phyloP scores from a whole-genome alignment of 176 grass and related monocot genomes.

The Saccharum spontaneum region DNA sequence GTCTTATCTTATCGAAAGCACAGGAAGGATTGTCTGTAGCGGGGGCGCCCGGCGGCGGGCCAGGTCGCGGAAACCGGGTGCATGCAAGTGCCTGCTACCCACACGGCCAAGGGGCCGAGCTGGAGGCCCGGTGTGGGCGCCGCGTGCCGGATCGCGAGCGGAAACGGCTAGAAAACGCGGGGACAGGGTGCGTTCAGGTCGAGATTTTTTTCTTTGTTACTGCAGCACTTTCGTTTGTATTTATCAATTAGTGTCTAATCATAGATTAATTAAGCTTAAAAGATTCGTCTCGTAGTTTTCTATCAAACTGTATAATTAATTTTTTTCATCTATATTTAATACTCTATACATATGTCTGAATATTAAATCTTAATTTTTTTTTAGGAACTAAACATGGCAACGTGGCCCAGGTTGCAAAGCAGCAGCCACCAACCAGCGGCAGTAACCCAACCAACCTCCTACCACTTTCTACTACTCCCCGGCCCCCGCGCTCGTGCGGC shows the following conservation, averaged over 20 bases:
- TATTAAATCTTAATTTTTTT: too few relatives aligned
- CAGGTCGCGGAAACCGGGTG: neutral
- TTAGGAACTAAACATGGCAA: too few relatives aligned
- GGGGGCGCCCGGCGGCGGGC: neutral
- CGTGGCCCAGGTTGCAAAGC: neutral
- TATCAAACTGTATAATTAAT: too few relatives aligned
- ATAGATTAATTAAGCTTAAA: too few relatives aligned
- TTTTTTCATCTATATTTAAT: too few relatives aligned
- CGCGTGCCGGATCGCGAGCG: constrained; percentile 11
- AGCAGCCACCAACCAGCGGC: neutral
- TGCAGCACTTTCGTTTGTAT: too few relatives aligned
- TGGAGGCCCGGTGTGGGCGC: constrained; percentile 8
- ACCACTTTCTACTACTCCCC: neutral
- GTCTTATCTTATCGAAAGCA: neutral
- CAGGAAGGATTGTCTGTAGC: neutral
- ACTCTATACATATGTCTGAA: too few relatives aligned
- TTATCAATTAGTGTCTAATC: too few relatives aligned
- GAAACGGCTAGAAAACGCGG: neutral
- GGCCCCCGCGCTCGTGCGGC: neutral
- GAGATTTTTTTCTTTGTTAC: too few relatives aligned
- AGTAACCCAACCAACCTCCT: neutral
- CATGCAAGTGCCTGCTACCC: neutral
- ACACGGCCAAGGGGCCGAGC: constrained; percentile 1
- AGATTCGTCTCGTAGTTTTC: too few relatives aligned
- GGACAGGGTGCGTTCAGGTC: too few relatives aligned